Conservation (phyloP, 352 stramenopile species). For the Phytophthora brassicae region DNA sequence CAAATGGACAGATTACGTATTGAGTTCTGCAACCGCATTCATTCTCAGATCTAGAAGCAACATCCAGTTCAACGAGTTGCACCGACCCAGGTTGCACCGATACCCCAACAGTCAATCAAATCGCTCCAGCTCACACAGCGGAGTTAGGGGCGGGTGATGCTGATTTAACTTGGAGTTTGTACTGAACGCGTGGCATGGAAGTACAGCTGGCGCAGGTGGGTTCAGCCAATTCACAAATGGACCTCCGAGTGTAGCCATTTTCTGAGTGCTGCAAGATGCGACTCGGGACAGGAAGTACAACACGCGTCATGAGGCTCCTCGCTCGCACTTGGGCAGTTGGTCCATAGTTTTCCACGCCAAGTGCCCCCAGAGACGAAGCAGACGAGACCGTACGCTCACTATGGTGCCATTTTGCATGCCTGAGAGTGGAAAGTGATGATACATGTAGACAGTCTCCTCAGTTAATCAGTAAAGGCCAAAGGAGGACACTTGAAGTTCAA, state of each 20-base stretch:
- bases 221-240: conserved; percentile 6
- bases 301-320: not conserved
- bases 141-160: conserved; percentile 15
- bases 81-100: conserved; percentile 20
- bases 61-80: conserved; percentile 32
- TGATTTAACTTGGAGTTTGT: conserved; percentile 34
- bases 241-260: conserved; percentile 1
- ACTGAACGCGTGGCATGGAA: conserved; percentile 24
- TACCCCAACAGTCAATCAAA: conserved; percentile 31
- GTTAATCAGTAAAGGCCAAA: not conserved
- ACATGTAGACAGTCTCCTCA: not conserved
- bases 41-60: not conserved
- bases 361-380: not conserved
- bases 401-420: not conserved
- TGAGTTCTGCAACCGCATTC: not conserved
- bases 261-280: not conserved
- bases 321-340: not conserved
- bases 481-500: conserved; percentile 14
- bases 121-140: conserved; percentile 29
- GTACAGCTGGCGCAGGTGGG: conserved; percentile 17
- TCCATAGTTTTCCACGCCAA: not conserved
- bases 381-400: not conserved
- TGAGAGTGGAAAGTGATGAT: not conserved
- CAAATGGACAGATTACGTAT: conserved; percentile 2
- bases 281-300: not conserved